A percentile compares a stretch with the other conserved stretches of the same genome.
phyloP scores from a whole-genome alignment of 768 basidiomycete species.

The Pleurotus salmoneostramineus region DNA sequence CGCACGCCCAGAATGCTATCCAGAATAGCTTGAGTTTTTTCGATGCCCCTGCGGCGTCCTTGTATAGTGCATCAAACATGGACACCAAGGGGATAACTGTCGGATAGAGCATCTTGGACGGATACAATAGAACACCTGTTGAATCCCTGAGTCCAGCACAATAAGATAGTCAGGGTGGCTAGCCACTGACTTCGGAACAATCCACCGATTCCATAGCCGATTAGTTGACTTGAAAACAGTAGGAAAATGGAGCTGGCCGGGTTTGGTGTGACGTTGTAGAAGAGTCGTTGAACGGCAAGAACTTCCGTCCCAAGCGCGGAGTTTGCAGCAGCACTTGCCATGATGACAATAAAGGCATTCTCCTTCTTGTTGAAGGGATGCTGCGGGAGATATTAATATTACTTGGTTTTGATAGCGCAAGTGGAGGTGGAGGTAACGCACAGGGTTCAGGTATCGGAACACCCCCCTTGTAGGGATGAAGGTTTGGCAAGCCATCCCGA shows the following conservation, averaged over 20 bases:
- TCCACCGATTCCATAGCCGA: conserved; percentile 56
- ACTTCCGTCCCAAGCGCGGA: conserved; percentile 52
- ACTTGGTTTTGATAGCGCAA: neutral
- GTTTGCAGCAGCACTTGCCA: conserved; percentile 51
- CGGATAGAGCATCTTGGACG: conserved; percentile 50
- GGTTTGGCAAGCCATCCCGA: conserved; percentile 43
- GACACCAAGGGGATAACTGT: conserved; percentile 41
- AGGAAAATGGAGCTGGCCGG: conserved; percentile 39
- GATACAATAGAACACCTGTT: conserved; percentile 43
- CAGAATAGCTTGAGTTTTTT: conserved; percentile 48
- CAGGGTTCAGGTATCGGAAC: conserved; percentile 51
- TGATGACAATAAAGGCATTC: conserved; percentile 54
- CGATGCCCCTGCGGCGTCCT: conserved; percentile 29
- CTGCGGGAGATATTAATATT: conserved; percentile 21
- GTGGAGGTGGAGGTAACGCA: conserved; percentile 17
- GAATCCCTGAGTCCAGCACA: no score
- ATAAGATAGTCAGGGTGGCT: neutral
- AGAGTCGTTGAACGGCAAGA: conserved; percentile 49
- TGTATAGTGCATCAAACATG: conserved; percentile 47
- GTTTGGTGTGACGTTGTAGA: conserved; percentile 49
- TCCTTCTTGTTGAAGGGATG: conserved; percentile 60
- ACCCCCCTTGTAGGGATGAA: conserved; percentile 40
- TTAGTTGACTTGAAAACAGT: conserved; percentile 30
- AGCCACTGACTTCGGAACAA: conserved; percentile 38
- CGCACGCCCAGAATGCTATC: conserved; percentile 37